Evolutionary conservation across 75 land plant species (phyloP).

Genomic region (Picea sitchensis): DNA sequence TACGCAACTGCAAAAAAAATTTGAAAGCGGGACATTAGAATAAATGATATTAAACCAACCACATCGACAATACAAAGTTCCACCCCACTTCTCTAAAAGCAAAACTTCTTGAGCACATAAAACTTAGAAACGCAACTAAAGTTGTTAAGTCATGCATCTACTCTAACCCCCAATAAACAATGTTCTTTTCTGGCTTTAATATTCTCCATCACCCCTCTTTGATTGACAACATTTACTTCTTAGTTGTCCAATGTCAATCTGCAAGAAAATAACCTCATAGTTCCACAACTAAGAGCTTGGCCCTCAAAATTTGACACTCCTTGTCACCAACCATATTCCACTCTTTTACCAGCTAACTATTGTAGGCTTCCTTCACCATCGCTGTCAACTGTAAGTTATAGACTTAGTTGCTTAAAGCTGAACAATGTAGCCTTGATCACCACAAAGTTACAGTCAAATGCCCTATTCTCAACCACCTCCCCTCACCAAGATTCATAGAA

Average conservation of each 20-base stretch:
- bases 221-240: neutral
- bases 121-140: neutral
- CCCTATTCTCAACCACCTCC: too few species aligned
- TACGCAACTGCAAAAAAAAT: conserved; percentile 68
- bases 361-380: neutral
- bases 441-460: neutral
- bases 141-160: neutral
- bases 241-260: neutral
- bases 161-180: neutral
- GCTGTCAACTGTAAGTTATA: neutral
- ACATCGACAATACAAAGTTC: neutral
- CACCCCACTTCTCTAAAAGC: neutral
- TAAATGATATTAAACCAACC: neutral
- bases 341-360: neutral
- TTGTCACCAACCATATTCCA: neutral
- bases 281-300: too few species aligned
- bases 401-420: neutral
- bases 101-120: conserved; percentile 3
- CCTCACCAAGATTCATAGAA: too few species aligned
- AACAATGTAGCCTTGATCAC: neutral
- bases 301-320: neutral
- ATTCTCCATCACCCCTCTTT: neutral
- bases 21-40: conserved; percentile 10
- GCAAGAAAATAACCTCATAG: neutral
- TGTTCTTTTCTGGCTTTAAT: neutral